A percentile compares a stretch with the other conserved stretches of the same genome.
Evolutionary conservation across 192 early-diverging fungal genomes (phyloP).

Genomic region (Mortierella antarctica): DNA sequence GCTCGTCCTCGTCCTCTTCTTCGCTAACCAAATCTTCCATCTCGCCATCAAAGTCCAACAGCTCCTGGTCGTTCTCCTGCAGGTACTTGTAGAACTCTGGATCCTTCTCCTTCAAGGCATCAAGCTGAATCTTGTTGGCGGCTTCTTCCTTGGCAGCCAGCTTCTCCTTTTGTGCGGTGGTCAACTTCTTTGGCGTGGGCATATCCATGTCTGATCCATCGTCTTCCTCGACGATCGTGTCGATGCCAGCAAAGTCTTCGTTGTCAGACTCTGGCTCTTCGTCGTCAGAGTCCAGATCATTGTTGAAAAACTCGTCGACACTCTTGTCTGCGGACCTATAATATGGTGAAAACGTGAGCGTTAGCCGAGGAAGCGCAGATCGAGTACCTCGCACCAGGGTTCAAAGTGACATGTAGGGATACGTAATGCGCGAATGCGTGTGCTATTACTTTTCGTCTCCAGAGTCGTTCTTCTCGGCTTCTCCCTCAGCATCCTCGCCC

Average conservation of each 20-base stretch:
- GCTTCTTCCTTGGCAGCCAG: slow-evolving; percentile 56
- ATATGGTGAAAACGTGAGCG: neutral
- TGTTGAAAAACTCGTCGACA: slow-evolving; percentile 65
- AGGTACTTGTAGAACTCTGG: slow-evolving; percentile 95
- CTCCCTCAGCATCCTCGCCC: slow-evolving; percentile 11
- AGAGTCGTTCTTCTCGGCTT: slow-evolving; percentile 26
- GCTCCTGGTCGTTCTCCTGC: slow-evolving; percentile 84
- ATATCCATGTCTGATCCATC: slow-evolving; percentile 51
- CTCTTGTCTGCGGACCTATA: slow-evolving; percentile 54
- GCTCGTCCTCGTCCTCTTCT: slow-evolving; percentile 58
- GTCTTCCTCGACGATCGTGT: slow-evolving; percentile 66
- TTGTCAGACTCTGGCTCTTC: slow-evolving; percentile 64
- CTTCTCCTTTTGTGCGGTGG: slow-evolving; percentile 38
- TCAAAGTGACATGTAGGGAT: neutral
- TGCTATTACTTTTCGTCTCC: slow-evolving; percentile 31
- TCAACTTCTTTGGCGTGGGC: slow-evolving; percentile 32
- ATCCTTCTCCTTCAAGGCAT: slow-evolving; percentile 86
- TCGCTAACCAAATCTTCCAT: slow-evolving; percentile 59
- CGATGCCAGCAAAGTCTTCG: slow-evolving; percentile 62
- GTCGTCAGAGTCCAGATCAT: slow-evolving; percentile 60
- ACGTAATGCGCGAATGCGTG: neutral
- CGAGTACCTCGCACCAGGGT: neutral
- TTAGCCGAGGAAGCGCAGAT: neutral
- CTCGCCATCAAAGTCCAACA: slow-evolving; percentile 79
- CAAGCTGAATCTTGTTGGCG: slow-evolving; percentile 83